Evolutionary conservation across 169 alveolate genomes (phyloP).

Genomic region (Cryptosporidium baileyi): DNA sequence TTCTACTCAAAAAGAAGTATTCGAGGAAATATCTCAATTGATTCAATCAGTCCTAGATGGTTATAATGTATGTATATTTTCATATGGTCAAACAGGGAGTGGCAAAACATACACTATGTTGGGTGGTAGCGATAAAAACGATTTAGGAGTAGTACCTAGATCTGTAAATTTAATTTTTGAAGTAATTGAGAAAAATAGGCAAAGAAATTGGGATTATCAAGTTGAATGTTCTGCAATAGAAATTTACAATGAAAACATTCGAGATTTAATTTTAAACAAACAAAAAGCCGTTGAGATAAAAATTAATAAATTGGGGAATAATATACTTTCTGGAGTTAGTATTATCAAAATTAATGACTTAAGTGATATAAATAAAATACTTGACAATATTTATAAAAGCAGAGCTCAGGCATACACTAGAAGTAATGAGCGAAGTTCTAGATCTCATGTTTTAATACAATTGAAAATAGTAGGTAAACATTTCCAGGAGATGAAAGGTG

Average conservation of each 20-base stretch:
- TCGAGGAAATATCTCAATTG: conserved; percentile 80
- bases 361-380: conserved; percentile 75
- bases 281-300: conserved; percentile 71
- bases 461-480: conserved; percentile 77
- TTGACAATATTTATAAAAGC: conserved; percentile 79
- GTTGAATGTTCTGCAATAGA: conserved; percentile 78
- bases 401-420: conserved; percentile 83
- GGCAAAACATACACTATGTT: conserved; percentile 86
- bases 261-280: conserved; percentile 78
- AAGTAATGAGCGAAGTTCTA: conserved; percentile 81
- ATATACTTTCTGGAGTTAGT: conserved; percentile 71
- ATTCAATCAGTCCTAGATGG: conserved; percentile 83
- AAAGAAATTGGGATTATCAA: conserved; percentile 74
- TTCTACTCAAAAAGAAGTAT: conserved; percentile 75
- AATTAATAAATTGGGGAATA: conserved; percentile 69
- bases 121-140: conserved; percentile 75
- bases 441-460: conserved; percentile 86
- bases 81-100: conserved; percentile 87
- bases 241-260: conserved; percentile 83
- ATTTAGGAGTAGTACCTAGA: conserved; percentile 85
- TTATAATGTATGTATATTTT: conserved; percentile 82
- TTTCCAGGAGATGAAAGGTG: too few relatives aligned
- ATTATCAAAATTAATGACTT: conserved; percentile 71
- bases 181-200: conserved; percentile 51
- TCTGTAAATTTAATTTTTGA: conserved; percentile 81